Conservation (phyloP, 2,329 filamentous ascomycete genomes). For the Fusarium pseudoanthophilum region DNA sequence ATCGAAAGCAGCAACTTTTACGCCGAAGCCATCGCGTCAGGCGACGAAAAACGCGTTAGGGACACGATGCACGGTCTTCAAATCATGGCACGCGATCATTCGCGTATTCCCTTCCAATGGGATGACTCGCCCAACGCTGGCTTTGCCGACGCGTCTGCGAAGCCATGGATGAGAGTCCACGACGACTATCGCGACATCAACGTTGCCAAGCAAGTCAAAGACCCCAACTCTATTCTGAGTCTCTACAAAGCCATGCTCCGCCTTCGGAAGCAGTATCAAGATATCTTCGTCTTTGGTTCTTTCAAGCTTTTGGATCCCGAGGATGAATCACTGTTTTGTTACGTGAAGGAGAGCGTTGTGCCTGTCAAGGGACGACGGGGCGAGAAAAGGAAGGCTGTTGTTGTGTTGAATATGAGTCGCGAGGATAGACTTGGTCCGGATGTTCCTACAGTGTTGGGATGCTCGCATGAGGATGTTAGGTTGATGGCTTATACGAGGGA, state of each 20-base stretch:
- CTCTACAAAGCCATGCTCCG: slow-evolving; percentile 68
- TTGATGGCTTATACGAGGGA: slow-evolving; percentile 45
- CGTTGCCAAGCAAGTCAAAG: slow-evolving; percentile 58
- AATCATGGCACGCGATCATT: slow-evolving; percentile 70
- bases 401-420: slow-evolving; percentile 60
- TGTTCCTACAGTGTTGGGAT: slow-evolving; percentile 39
- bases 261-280: slow-evolving; percentile 64
- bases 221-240: slow-evolving; percentile 62
- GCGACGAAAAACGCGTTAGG: slow-evolving; percentile 51
- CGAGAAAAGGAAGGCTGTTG: slow-evolving; percentile 49
- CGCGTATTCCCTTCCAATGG: slow-evolving; percentile 76
- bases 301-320: slow-evolving; percentile 65
- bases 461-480: slow-evolving; percentile 5
- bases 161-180: slow-evolving; percentile 76
- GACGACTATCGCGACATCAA: slow-evolving; percentile 68
- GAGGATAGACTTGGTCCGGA: slow-evolving; percentile 45
- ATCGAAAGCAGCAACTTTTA: slow-evolving; percentile 66
- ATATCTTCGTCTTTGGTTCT: slow-evolving; percentile 70
- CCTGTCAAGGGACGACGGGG: slow-evolving; percentile 24
- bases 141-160: slow-evolving; percentile 59
- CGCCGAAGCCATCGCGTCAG: slow-evolving; percentile 53
- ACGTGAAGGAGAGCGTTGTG: slow-evolving; percentile 55
- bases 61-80: slow-evolving; percentile 64
- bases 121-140: slow-evolving; percentile 66
- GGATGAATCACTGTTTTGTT: slow-evolving; percentile 66